These are phyloP conservation scores for Plectosphaerella sp. DNA, from an alignment of 2,329 filamentous ascomycete genomes.

Conservation along the genomic window DNA sequence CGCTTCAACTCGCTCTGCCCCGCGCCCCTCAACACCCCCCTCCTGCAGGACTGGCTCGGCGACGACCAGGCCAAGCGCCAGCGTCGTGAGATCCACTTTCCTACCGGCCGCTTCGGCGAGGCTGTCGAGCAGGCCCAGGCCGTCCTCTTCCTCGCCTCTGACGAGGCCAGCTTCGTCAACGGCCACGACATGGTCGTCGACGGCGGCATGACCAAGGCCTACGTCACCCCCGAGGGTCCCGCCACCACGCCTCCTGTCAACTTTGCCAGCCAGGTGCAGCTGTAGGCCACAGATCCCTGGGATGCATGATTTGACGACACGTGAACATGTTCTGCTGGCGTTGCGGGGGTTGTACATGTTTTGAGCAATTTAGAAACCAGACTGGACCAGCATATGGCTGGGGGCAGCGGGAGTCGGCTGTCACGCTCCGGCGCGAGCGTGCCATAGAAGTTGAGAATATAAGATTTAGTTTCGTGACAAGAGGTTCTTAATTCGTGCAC, in stretches of 20 bases:
- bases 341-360: background rate
- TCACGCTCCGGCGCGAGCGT: no score
- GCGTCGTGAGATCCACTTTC: constrained; percentile 86
- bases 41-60: constrained; percentile 90
- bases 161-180: constrained; percentile 87
- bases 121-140: constrained; percentile 91
- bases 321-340: background rate
- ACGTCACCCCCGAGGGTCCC: constrained; percentile 65
- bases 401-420: no score
- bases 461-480: no score
- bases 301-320: background rate
- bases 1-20: constrained; percentile 90
- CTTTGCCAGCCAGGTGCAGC: constrained; percentile 37
- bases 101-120: constrained; percentile 82
- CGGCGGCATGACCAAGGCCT: constrained; percentile 92
- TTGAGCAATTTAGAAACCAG: background rate
- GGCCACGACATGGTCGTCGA: constrained; percentile 93
- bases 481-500: no score
- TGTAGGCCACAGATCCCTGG: background rate
- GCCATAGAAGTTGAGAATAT: no score
- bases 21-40: constrained; percentile 84
- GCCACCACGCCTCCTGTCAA: constrained; percentile 50
- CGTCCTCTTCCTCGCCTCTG: constrained; percentile 80
- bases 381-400: no score
- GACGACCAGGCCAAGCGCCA: constrained; percentile 78